Base-by-base conservation (phyloP, 23 red algal species). In the Gracilaria domingensis region DNA sequence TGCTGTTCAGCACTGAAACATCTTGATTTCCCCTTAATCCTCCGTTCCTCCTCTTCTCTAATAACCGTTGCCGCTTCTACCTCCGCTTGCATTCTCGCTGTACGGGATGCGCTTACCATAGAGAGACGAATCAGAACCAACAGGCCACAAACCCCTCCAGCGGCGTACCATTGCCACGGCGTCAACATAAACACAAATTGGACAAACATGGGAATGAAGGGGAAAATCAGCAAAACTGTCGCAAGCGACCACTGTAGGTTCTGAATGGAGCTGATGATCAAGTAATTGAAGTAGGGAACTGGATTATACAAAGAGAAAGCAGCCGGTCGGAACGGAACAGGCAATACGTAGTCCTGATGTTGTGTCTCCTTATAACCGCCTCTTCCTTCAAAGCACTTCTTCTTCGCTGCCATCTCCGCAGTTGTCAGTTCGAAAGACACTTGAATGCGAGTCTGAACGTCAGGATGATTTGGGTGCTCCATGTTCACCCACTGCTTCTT, bases 141-240 rank as follows among this genome's bases (percentile, higher is more conserved):
- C 28, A 93, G 56, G 23, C 94, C 94, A 38, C 38, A 49, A 12
- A 96, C 78, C 16, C 94, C 94, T 18, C 76, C 86, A 11, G 73
- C 76, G 0, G 81, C 78, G 47, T 93, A 96, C 94, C 94, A 96
- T 65, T 89, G 85, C 94, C 94, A 96, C 20, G 94, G 94, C 4
- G 93, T 95, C 39, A 83, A 25, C 81, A 90, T 90, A 28, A 78
- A 90, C 47, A 86, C 86, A 26, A 96, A 85, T 82, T 92, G 88
- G 17, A 96, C 25, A 35, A 84, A 75, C 75, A 96, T 79, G 2
- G 94, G 94, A 60, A 96, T 74, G 39, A 96, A 96, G 21, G 94
- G 86, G 70, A 96, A 96, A 29, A 91, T 81, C 75, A 96, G 40
- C 87, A 96, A 74, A 12, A 87, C 79, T 37, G 55, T 65, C 16